phyloP scores from a whole-genome alignment of 2,329 filamentous ascomycete species.

The Phialemonium atrogriseum region DNA sequence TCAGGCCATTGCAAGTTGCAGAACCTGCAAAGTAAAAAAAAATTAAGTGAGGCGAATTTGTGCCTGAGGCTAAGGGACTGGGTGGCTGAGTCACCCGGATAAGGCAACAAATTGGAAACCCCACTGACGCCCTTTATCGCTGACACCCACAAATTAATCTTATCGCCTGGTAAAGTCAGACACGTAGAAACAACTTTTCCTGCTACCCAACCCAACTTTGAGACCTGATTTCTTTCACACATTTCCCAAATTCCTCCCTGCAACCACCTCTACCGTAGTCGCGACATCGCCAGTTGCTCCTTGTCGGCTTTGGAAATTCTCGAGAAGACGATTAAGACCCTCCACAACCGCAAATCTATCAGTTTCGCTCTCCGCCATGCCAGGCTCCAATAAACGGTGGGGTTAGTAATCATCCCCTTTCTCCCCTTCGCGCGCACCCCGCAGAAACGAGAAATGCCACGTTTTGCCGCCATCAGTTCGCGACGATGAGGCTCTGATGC shows the following conservation, averaged over 20 bases:
- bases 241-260: neutral
- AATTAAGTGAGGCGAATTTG: too few relatives aligned
- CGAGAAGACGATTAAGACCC: neutral
- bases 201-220: conserved; percentile 10
- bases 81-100: too few relatives aligned
- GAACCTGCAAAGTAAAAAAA: too few relatives aligned
- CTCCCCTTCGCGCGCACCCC: neutral
- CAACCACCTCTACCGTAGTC: neutral
- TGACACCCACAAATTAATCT: conserved; percentile 7
- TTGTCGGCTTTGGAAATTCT: neutral
- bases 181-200: conserved; percentile 6
- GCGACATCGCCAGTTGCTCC: neutral
- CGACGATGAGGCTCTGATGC: neutral
- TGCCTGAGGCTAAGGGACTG: too few relatives aligned
- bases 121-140: conserved; percentile 7
- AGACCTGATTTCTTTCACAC: conserved; percentile 3
- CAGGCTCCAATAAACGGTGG: conserved; percentile 27
- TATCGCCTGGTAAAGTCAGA: neutral
- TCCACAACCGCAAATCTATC: conserved; percentile 1
- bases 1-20: too few relatives aligned
- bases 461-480: conserved; percentile 1
- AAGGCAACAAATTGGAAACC: too few relatives aligned
- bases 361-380: conserved; percentile 18
- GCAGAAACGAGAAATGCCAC: conserved; percentile 6
- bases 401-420: conserved; percentile 23